These are phyloP conservation scores for Meyerozyma guilliermondii DNA, from an alignment of 1,139 yeast species.

Conservation along the genomic window DNA sequence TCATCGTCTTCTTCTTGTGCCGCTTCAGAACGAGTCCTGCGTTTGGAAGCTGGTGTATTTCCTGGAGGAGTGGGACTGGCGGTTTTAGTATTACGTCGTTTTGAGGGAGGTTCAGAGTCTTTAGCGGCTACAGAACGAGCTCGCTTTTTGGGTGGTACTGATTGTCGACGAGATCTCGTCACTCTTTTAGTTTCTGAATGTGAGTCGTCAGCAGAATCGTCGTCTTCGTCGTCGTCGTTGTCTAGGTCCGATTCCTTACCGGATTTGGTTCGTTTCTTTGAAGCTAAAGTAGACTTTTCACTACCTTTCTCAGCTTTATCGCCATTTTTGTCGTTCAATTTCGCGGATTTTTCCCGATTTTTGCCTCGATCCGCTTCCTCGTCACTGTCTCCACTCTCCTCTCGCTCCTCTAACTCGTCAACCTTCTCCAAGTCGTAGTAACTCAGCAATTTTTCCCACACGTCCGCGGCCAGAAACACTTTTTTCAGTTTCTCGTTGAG, in stretches of 20 bases:
- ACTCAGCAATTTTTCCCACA: slow-evolving; percentile 52
- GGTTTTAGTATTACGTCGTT: slow-evolving; percentile 10
- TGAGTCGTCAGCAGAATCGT: background rate
- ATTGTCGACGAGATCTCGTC: slow-evolving; percentile 6
- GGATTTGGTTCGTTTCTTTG: background rate
- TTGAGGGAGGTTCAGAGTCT: slow-evolving; percentile 12
- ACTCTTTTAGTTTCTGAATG: slow-evolving; percentile 3
- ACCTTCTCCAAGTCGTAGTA: slow-evolving; percentile 54
- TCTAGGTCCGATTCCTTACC: slow-evolving; percentile 6
- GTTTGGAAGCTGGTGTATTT: slow-evolving; percentile 10
- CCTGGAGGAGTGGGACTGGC: slow-evolving; percentile 9
- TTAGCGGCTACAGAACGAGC: slow-evolving; percentile 23
- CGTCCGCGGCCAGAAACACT: slow-evolving; percentile 41
- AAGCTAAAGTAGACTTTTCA: slow-evolving; percentile 4
- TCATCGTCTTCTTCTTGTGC: slow-evolving; percentile 11
- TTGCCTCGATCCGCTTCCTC: background rate
- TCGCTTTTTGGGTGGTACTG: slow-evolving; percentile 20
- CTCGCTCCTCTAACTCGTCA: slow-evolving; percentile 44
- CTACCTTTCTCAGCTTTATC: background rate
- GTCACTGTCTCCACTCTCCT: slow-evolving; percentile 5
- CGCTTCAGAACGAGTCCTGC: slow-evolving; percentile 24
- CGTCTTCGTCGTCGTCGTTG: slow-evolving; percentile 1
- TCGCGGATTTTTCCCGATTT: background rate
- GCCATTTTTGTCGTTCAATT: slow-evolving; percentile 3
- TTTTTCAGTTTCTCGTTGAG: slow-evolving; percentile 33